Evolutionary conservation across 495 filamentous ascomycete species (phyloP).

Genomic region (Aspergillus egyptiacus): DNA sequence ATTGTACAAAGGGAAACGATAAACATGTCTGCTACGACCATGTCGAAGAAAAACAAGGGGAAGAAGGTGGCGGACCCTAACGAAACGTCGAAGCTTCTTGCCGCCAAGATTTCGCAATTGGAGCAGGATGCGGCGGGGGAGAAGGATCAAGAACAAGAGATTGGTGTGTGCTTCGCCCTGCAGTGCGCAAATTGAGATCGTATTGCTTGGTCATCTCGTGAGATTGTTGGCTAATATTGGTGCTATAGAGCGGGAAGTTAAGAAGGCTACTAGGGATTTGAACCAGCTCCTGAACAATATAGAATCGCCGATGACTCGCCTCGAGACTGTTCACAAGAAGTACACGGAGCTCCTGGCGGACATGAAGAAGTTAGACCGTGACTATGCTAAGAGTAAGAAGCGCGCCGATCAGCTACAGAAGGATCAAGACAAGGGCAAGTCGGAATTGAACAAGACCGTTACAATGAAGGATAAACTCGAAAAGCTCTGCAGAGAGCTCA

Average conservation of each 20-base stretch:
- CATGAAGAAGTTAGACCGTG: conserved; percentile 91
- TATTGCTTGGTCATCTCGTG: conserved; percentile 10
- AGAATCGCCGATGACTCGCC: conserved; percentile 63
- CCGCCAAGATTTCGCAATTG: conserved; percentile 90
- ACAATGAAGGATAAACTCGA: conserved; percentile 90
- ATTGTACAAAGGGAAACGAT: background rate
- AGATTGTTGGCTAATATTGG: conserved; percentile 13
- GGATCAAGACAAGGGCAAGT: conserved; percentile 83
- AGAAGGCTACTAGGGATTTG: conserved; percentile 87
- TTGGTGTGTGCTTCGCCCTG: conserved; percentile 63
- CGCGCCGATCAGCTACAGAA: conserved; percentile 91
- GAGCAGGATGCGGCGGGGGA: conserved; percentile 88
- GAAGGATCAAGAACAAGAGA: conserved; percentile 92
- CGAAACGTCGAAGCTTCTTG: conserved; percentile 83
- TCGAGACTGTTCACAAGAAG: conserved; percentile 83
- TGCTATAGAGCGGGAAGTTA: conserved; percentile 69
- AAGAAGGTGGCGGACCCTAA: conserved; percentile 71
- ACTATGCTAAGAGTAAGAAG: conserved; percentile 93
- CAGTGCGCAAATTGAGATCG: conserved; percentile 7
- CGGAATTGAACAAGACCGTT: conserved; percentile 80
- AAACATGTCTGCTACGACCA: conserved; percentile 37
- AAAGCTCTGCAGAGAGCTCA: conserved; percentile 85
- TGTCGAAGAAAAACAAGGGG: conserved; percentile 64
- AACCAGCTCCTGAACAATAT: conserved; percentile 74
- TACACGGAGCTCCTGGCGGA: conserved; percentile 86